Evolutionary conservation across 2,329 filamentous ascomycete species (phyloP), one percentile per base, ranked within the genome.

Genomic region (Thyridium curvatum): DNA sequence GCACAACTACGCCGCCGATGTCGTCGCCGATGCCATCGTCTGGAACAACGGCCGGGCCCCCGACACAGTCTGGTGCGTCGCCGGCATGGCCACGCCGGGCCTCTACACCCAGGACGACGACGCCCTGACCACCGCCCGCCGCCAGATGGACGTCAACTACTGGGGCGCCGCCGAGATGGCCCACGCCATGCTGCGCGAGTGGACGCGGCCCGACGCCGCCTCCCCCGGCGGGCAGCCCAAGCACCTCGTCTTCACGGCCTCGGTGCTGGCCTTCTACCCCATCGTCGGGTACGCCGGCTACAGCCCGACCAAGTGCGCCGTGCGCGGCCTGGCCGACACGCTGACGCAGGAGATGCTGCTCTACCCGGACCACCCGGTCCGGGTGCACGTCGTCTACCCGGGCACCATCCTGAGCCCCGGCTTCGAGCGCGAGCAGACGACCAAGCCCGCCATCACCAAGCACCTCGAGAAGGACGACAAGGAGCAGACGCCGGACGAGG

Each of bases 141-240:
- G 72, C 47, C 87, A 94, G 59, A 95, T 95, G 87, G 87, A 95
- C 55, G 77, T 91, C 50, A 91, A 96, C 64, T 97, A 87, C 67
- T 95, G 83, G 74, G 86, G 87, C 35, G 80, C 82, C 21, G 83
- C 84, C 31, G 93, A 94, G 59, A 86, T 94, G 64, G 84, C 88
- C 30, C 88, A 94, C 56, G 81, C 86, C 15, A 79, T 84, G 14
- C 66, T 96, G 44, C 75, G 74, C 37, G 72, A 77, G 43, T 96
- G 91, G 91, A 75, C 89, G 33, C 62, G 65, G 4, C 68, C 71
- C 12, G 60, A 61, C n/a, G 41, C 32, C 9, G 61, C 60, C 4
- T 59, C 68, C 8, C 53, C 68, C 29, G 60, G 69, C 35, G 51
- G 62, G 5, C 65, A 74, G 45, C 69, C 82, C 9, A 77, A 83